phyloP scores from a whole-genome alignment of 176 grass and related monocot species.

The Coix lacrymajobi region DNA sequence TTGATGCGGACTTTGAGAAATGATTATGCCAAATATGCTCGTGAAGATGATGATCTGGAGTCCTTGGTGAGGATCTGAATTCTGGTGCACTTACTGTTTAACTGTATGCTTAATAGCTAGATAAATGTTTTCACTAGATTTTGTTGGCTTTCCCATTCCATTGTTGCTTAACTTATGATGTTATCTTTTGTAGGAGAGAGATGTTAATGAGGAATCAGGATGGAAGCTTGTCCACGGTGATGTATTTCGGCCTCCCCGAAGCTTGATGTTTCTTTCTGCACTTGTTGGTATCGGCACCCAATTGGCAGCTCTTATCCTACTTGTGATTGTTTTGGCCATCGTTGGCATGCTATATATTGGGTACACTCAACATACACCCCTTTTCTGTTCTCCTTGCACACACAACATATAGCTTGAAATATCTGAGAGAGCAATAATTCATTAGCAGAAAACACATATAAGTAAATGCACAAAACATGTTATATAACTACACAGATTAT shows the following conservation, averaged over 20 bases:
- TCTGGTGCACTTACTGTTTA: slow-evolving; percentile 1
- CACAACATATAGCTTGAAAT: not conserved
- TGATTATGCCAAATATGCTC: slow-evolving; percentile 99
- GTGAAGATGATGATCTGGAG: slow-evolving; percentile 96
- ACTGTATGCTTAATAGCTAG: slow-evolving; percentile 14
- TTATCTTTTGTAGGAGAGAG: slow-evolving; percentile 64
- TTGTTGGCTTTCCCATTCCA: not conserved
- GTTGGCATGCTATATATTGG: slow-evolving; percentile 94
- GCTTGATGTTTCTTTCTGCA: slow-evolving; percentile 74
- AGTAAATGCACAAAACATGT: not conserved
- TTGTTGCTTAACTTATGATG: slow-evolving; percentile 12
- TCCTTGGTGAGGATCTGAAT: slow-evolving; percentile 50
- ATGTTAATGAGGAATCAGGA: slow-evolving; percentile 96
- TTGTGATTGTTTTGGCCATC: slow-evolving; percentile 92
- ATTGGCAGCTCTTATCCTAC: slow-evolving; percentile 81
- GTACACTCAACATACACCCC: slow-evolving; percentile 37
- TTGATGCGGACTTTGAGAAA: slow-evolving; percentile 96
- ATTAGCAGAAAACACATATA: not conserved
- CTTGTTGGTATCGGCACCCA: slow-evolving; percentile 93
- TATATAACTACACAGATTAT: not conserved
- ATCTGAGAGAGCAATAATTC: not conserved
- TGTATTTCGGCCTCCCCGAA: slow-evolving; percentile 81
- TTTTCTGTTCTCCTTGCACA: not conserved
- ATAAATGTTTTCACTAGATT: not conserved
- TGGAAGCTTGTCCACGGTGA: slow-evolving; percentile 98